phyloP scores from a whole-genome alignment of 805 yeast species.

The Spathaspora girioi region DNA sequence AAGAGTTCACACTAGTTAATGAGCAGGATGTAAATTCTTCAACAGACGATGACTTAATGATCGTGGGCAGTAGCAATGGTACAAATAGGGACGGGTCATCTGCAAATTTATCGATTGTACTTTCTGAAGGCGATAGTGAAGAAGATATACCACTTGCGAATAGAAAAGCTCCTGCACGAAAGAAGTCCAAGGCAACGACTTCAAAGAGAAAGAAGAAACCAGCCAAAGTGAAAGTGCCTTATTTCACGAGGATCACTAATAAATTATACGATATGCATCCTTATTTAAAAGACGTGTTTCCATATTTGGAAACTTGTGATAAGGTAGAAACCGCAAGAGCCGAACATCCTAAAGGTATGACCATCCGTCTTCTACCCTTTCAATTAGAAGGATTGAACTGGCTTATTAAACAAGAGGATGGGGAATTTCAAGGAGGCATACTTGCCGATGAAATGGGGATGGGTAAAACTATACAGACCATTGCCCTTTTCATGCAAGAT shows the following conservation, averaged over 20 bases:
- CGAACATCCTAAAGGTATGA: constrained; percentile 76
- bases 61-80: constrained; percentile 14
- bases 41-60: constrained; percentile 41
- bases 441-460: constrained; percentile 99
- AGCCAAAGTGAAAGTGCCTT: constrained; percentile 58
- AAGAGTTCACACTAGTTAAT: constrained; percentile 8
- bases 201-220: constrained; percentile 25
- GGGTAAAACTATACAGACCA: constrained; percentile 98
- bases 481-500: constrained; percentile 78
- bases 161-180: constrained; percentile 19
- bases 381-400: constrained; percentile 92
- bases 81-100: constrained; percentile 19
- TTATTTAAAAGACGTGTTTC: constrained; percentile 67
- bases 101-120: constrained; percentile 19
- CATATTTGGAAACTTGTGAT: constrained; percentile 49
- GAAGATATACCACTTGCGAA: constrained; percentile 25
- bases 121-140: constrained; percentile 21
- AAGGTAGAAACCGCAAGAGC: constrained; percentile 52
- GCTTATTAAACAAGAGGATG: constrained; percentile 78
- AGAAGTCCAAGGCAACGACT: constrained; percentile 10
- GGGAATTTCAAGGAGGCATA: constrained; percentile 82
- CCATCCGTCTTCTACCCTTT: constrained; percentile 74
- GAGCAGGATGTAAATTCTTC: constrained; percentile 9
- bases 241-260: constrained; percentile 65
- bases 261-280: constrained; percentile 76